These are phyloP conservation scores for Ascocoryne sarcoides DNA, from an alignment of 2,329 filamentous ascomycete genomes.

Conservation along the genomic window DNA sequence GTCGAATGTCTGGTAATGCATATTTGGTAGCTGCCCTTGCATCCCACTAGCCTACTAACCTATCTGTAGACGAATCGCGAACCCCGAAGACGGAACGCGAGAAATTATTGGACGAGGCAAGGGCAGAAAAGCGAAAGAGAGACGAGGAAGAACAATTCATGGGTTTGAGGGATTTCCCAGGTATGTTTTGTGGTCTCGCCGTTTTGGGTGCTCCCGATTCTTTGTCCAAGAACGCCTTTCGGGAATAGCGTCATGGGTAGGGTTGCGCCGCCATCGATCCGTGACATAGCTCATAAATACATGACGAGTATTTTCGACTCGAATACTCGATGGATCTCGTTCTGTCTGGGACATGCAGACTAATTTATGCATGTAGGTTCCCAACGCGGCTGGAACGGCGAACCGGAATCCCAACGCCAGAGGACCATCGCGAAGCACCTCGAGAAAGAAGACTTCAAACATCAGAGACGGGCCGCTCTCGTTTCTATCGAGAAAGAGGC, in stretches of 20 bases:
- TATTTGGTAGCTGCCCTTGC: no score
- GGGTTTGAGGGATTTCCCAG: conserved; percentile 7
- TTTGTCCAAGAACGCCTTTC: neutral
- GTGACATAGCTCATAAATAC: neutral
- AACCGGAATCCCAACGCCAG: conserved; percentile 2
- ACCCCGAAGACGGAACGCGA: neutral
- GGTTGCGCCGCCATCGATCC: no score
- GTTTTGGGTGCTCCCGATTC: no score
- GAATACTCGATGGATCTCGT: neutral
- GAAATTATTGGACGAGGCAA: neutral
- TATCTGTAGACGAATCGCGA: neutral
- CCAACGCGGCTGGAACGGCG: conserved; percentile 10
- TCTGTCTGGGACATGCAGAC: no score
- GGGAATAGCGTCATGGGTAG: no score
- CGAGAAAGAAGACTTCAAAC: neutral
- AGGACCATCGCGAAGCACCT: neutral
- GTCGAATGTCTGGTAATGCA: no score
- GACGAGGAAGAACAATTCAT: conserved; percentile 6
- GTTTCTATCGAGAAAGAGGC: no score
- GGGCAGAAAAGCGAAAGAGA: neutral
- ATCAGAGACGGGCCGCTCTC: neutral
- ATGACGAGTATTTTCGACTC: neutral
- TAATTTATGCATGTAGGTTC: no score
- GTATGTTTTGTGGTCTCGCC: neutral
- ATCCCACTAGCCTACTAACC: neutral